Conservation (phyloP, 2,329 filamentous ascomycete species). For the Coniochaeta prunicola region DNA sequence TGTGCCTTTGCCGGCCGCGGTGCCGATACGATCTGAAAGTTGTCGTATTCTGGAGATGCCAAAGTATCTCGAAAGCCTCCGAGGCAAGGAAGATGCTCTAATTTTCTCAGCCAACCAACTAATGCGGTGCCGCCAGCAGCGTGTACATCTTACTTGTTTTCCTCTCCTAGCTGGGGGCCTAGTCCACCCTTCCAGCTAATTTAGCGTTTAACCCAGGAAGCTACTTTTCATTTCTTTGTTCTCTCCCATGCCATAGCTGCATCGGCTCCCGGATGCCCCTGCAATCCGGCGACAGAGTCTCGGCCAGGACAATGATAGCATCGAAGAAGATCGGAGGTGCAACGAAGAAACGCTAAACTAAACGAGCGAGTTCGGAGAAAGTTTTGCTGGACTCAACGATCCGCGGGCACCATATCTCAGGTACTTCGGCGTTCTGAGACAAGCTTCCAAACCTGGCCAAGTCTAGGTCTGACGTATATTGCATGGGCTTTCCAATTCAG, state of each 20-base stretch:
- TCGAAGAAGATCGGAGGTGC: not conserved
- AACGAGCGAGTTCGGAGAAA: not conserved
- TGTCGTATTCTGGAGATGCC: not conserved
- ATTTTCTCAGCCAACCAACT: not conserved
- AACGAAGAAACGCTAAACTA: not conserved
- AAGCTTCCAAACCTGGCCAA: not conserved
- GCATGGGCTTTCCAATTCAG: not conserved
- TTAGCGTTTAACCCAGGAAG: not conserved
- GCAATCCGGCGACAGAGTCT: not conserved
- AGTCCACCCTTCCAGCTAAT: not conserved
- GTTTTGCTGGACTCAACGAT: not conserved
- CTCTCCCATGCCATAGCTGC: not conserved
- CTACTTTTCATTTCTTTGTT: not conserved
- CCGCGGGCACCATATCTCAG: not conserved
- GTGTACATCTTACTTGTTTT: not conserved
- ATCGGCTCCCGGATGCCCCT: not conserved
- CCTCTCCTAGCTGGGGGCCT: not conserved
- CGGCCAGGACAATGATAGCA: not conserved
- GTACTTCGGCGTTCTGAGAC: not conserved
- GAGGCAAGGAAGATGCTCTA: not conserved
- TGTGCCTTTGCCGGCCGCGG: too few species aligned
- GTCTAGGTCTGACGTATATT: not conserved
- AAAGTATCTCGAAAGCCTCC: not conserved
- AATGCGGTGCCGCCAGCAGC: not conserved
- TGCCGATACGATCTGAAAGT: too few species aligned